phyloP scores from a whole-genome alignment of 2,329 filamentous ascomycete genomes.

The Fusarium duplospermum region DNA sequence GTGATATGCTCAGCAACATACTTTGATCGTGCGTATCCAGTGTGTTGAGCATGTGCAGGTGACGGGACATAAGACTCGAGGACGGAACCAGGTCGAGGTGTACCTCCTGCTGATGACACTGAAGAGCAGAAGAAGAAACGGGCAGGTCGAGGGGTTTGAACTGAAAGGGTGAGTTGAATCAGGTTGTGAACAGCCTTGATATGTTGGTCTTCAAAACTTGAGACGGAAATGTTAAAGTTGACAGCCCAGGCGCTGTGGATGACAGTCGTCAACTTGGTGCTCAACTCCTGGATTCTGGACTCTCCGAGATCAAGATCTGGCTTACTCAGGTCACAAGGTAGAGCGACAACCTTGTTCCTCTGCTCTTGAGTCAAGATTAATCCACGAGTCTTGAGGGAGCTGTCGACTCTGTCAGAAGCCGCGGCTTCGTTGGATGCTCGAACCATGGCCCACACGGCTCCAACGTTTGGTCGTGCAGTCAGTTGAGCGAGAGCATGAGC shows the following conservation, averaged over 20 bases:
- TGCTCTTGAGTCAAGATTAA: constrained; percentile 24
- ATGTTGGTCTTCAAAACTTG: constrained; percentile 61
- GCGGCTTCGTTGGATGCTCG: constrained; percentile 20
- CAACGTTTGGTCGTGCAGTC: constrained; percentile 67
- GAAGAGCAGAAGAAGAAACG: constrained; percentile 64
- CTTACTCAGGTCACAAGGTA: constrained; percentile 36
- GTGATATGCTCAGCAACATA: constrained; percentile 54
- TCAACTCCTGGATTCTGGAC: constrained; percentile 46
- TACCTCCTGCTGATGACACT: constrained; percentile 48
- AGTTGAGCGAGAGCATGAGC: constrained; percentile 69
- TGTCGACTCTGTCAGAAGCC: constrained; percentile 20
- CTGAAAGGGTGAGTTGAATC: constrained; percentile 51
- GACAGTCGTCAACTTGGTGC: constrained; percentile 52
- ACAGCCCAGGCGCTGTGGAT: constrained; percentile 67
- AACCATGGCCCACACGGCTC: constrained; percentile 54
- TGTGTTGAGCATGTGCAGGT: constrained; percentile 53
- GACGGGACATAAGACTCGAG: constrained; percentile 50
- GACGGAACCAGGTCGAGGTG: constrained; percentile 49
- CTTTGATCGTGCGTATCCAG: constrained; percentile 58
- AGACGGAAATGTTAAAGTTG: constrained; percentile 65
- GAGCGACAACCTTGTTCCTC: constrained; percentile 37
- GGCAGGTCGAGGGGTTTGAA: constrained; percentile 13
- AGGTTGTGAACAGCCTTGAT: constrained; percentile 60
- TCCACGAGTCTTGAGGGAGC: constrained; percentile 22
- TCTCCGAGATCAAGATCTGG: constrained; percentile 28